These are phyloP conservation scores for Candida sp. DNA, from an alignment of 1,139 yeast species.

Conservation along the genomic window DNA sequence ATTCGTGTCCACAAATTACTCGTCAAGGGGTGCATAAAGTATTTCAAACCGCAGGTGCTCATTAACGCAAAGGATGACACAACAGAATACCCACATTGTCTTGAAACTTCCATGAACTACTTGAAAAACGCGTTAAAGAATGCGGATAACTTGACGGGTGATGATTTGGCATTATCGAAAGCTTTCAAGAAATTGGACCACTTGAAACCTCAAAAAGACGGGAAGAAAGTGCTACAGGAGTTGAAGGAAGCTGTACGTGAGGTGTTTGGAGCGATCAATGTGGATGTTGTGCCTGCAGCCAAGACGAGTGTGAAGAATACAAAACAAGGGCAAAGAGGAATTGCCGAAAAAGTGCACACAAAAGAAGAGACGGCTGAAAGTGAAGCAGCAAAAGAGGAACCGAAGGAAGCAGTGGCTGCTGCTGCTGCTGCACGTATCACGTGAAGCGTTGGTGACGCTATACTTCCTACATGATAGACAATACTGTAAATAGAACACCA, in stretches of 20 bases:
- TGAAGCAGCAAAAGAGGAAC: too few relatives aligned
- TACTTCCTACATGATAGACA: too few relatives aligned
- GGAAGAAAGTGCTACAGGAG: not conserved
- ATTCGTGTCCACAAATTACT: constrained; percentile 27
- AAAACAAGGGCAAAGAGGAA: too few relatives aligned
- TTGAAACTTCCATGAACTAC: constrained; percentile 24
- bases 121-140: constrained; percentile 24
- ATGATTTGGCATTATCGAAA: constrained; percentile 23
- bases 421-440: too few relatives aligned
- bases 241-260: constrained; percentile 4
- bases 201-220: constrained; percentile 13
- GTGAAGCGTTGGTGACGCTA: too few relatives aligned
- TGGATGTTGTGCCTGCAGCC: not conserved
- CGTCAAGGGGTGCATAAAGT: constrained; percentile 33
- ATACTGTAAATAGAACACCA: not conserved
- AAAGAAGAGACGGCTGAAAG: too few relatives aligned
- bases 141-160: constrained; percentile 15
- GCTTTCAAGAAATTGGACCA: constrained; percentile 21
- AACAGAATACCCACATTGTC: constrained; percentile 19
- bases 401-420: too few relatives aligned
- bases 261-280: constrained; percentile 8
- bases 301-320: too few relatives aligned
- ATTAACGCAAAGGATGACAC: constrained; percentile 6
- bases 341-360: too few relatives aligned
- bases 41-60: constrained; percentile 29